These are phyloP conservation scores for Scheffersomyces coipomensis DNA, from an alignment of 805 yeast species.

Conservation along the genomic window DNA sequence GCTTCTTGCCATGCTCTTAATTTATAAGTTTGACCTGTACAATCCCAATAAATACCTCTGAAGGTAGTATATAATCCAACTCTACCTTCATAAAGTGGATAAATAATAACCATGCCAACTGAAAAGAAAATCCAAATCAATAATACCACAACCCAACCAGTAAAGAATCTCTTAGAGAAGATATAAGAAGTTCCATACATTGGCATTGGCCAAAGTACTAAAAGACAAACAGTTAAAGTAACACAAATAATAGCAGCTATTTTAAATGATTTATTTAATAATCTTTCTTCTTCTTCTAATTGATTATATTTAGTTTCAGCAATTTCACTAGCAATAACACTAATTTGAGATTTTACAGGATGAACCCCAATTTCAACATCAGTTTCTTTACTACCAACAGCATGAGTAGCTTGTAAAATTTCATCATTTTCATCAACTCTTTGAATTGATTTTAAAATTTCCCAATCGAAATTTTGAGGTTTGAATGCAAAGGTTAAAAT, in stretches of 20 bases:
- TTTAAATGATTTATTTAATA: slow-evolving; percentile 57
- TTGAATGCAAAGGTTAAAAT: slow-evolving; percentile 61
- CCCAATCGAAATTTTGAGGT: slow-evolving; percentile 76
- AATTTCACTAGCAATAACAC: slow-evolving; percentile 39
- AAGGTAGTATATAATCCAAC: slow-evolving; percentile 58
- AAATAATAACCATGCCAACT: slow-evolving; percentile 59
- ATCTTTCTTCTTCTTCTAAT: slow-evolving; percentile 48
- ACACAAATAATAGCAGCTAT: slow-evolving; percentile 61
- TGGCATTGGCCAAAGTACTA: slow-evolving; percentile 91
- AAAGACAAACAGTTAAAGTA: slow-evolving; percentile 57
- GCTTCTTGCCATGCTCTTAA: slow-evolving; percentile 71
- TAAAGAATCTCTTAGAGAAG: slow-evolving; percentile 73
- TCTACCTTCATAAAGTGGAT: slow-evolving; percentile 76
- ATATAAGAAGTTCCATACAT: slow-evolving; percentile 82
- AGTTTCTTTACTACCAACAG: slow-evolving; percentile 1
- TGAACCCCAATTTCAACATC: slow-evolving; percentile 23
- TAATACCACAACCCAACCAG: slow-evolving; percentile 85
- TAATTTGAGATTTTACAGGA: slow-evolving; percentile 37
- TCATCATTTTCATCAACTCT: slow-evolving; percentile 75
- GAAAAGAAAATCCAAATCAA: slow-evolving; percentile 79
- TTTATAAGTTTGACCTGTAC: slow-evolving; percentile 71
- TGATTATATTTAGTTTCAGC: slow-evolving; percentile 20
- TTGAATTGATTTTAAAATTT: slow-evolving; percentile 53
- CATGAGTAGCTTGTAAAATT: slow-evolving; percentile 40
- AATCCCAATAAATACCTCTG: slow-evolving; percentile 86